Evolutionary conservation across 2,329 filamentous ascomycete genomes (phyloP), one percentile per base, ranked within the genome.

Genomic region (Clarireedia paspali): DNA sequence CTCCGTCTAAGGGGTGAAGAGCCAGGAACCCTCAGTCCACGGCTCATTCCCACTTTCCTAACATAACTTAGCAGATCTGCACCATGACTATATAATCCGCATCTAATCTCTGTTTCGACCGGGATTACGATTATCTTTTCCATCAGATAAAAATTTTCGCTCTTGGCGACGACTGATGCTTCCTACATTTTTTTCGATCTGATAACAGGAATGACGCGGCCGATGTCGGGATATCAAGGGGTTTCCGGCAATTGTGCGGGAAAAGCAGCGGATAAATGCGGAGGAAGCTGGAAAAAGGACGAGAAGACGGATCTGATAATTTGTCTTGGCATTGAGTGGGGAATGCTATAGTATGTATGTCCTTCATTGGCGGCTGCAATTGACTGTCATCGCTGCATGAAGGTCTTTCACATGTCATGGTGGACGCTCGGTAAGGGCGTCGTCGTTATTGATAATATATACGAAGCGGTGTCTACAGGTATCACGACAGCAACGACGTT

Each of bases 101-200:
- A 44, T 51, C 23, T 15, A 26, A 34, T 9, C 10, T 17, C 45
- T 23, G 24, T 27, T 15, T 23, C 14, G 20, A 20, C 52, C 49
- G 34, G 52, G 45, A 55, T 55, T 42, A 50, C 26, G 52, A 55
- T 55, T 55, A 55, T 55, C 45, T 55, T 36, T 54, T 50, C 26
- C 52, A 55, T 55, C 52, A 42, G 52, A 55, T 50, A 54, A 54
- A 54, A 49, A 36, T 42, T 54, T 54, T 50, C 52, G 39, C 36
- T 26, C 20, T 23, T 55, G 24, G 47, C 15, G 14, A n/a, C 51
- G 42, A 49, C 6, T 30, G 30, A 30, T 27, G 36, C 6, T 30
- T 23, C n/a, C 30, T 26, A 15, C 24, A 20, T 30, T 9, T 14
- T 34, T 34, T 34, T 20, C n/a, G 39, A 42, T 42, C 39, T 17